These are phyloP conservation scores for Coelastrella sp. DNA, from an alignment of 139 green algal species.

Conservation along the genomic window DNA sequence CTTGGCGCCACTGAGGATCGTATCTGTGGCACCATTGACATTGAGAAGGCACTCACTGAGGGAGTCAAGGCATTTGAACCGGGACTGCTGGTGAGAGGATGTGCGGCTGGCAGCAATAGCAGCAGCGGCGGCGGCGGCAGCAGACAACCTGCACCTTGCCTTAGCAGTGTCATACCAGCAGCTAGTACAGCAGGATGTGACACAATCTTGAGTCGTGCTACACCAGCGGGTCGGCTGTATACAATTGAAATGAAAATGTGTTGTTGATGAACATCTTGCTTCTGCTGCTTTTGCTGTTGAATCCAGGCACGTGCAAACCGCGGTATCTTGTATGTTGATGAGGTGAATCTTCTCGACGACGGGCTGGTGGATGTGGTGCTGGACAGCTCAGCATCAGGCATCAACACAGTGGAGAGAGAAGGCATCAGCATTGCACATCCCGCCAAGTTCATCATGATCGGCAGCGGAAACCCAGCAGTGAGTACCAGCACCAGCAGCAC, in stretches of 20 bases:
- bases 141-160: no score
- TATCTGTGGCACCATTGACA: constrained; percentile 92
- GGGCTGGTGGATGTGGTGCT: constrained; percentile 87
- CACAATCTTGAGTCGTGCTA: no score
- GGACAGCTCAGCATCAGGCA: constrained; percentile 78
- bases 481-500: background rate
- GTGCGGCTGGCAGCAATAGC: background rate
- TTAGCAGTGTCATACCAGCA: no score
- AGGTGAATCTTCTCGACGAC: constrained; percentile 90
- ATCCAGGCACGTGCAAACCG: constrained; percentile 78
- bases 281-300: background rate
- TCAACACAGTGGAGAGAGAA: constrained; percentile 98
- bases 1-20: constrained; percentile 89
- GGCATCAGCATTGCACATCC: constrained; percentile 92
- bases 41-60: constrained; percentile 85
- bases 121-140: background rate
- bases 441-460: constrained; percentile 96
- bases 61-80: constrained; percentile 84
- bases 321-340: constrained; percentile 89
- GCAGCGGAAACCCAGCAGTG: constrained; percentile 81
- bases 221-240: no score
- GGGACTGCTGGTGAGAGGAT: constrained; percentile 73
- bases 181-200: no score
- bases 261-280: no score
- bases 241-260: no score